phyloP scores from a whole-genome alignment of 2,329 filamentous ascomycete species.

The Botrytis galanthina region DNA sequence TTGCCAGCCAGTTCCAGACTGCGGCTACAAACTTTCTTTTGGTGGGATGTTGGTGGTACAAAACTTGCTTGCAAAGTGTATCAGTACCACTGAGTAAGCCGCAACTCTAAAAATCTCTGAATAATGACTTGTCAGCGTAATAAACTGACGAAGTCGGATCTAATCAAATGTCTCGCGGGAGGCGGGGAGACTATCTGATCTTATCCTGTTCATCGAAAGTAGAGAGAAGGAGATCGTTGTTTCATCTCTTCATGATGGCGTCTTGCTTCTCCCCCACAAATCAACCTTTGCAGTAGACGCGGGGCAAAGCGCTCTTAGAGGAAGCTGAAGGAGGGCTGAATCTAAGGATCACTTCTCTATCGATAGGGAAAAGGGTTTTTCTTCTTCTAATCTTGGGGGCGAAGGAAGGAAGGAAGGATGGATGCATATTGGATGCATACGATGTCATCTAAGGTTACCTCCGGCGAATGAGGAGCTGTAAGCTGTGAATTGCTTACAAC shows the following conservation, averaged over 20 bases:
- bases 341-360: constrained; percentile 16
- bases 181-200: constrained; percentile 13
- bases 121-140: constrained; percentile 10
- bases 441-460: constrained; percentile 17
- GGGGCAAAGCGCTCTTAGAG: constrained; percentile 19
- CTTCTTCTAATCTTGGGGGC: constrained; percentile 5
- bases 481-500: not conserved
- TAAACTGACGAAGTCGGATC: not conserved
- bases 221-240: constrained; percentile 4
- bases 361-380: constrained; percentile 11
- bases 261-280: constrained; percentile 17
- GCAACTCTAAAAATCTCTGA: not conserved
- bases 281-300: constrained; percentile 18
- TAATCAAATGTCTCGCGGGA: constrained; percentile 1
- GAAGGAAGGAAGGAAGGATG: constrained; percentile 11
- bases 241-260: constrained; percentile 15
- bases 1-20: not conserved
- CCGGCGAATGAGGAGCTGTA: constrained; percentile 11
- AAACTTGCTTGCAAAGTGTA: not conserved
- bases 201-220: not conserved
- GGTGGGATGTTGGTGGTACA: not conserved
- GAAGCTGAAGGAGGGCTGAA: constrained; percentile 15
- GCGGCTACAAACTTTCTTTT: constrained; percentile 5
- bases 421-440: constrained; percentile 12
- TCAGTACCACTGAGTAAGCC: constrained; percentile 8